phyloP scores from a whole-genome alignment of 2,329 filamentous ascomycete species.

The Westerdykella sp. region DNA sequence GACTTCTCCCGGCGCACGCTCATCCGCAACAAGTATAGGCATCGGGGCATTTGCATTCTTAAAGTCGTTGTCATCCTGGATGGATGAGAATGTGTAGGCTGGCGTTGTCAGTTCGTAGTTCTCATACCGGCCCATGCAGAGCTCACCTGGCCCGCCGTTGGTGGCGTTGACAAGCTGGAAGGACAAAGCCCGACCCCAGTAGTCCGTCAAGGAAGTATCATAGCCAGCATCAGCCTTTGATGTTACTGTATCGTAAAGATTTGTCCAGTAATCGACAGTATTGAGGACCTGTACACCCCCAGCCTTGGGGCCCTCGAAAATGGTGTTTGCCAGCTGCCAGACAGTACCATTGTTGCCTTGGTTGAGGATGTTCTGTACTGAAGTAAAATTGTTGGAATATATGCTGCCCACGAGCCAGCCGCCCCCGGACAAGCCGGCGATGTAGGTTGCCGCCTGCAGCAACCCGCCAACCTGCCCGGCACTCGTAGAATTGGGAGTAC shows the following conservation, averaged over 20 bases:
- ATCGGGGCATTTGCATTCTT: conserved; percentile 58
- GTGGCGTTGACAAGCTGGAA: conserved; percentile 76
- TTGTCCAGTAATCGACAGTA: conserved; percentile 56
- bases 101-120: conserved; percentile 16
- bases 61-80: conserved; percentile 59
- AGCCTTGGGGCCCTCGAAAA: conserved; percentile 51
- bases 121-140: not conserved
- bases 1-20: conserved; percentile 55
- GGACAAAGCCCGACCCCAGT: conserved; percentile 78
- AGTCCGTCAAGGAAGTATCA: conserved; percentile 69
- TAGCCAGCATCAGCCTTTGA: conserved; percentile 60
- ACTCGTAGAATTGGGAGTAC: conserved; percentile 57
- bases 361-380: conserved; percentile 53
- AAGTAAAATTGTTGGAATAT: conserved; percentile 71
- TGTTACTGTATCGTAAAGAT: conserved; percentile 53
- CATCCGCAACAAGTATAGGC: conserved; percentile 67
- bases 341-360: conserved; percentile 43
- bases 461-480: conserved; percentile 70
- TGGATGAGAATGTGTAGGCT: conserved; percentile 75
- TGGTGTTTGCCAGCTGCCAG: conserved; percentile 59
- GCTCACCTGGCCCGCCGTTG: conserved; percentile 56
- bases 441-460: conserved; percentile 73
- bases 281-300: conserved; percentile 49
- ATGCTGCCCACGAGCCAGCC: conserved; percentile 81
- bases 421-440: conserved; percentile 75